Evolutionary conservation across 148 eudicot species (phyloP), one percentile per base, ranked within the genome.

Genomic region (Cornus controversa): DNA sequence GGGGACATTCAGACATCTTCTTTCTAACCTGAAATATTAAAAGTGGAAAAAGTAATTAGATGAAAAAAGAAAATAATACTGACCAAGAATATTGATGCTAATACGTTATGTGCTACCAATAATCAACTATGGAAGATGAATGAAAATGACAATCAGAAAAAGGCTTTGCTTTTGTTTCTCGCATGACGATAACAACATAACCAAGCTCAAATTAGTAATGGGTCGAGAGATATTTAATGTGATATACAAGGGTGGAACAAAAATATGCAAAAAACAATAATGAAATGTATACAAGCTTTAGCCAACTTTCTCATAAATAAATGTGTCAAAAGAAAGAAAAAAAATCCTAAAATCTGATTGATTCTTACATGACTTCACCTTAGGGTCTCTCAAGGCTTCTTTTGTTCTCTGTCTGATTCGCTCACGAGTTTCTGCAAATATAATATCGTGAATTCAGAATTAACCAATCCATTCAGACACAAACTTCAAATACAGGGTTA

Each of bases 281-380:
- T 14, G 66, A 26, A 25, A n/a, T 47, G 45, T 66, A 23, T 24
- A 26, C 53, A 15, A 24, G 13, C 34, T 22, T 6, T 72, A 22
- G 18, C 45, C 13, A 10, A 14, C 20, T 58, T 73, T 73, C 0
- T 13, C 8, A 22, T 6, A 25, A n/a, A 13, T 60, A 36, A 36
- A 11, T 70, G 27, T 22, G 71, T 25, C 10, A 53, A 23, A 5
- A 27, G 8, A n/a, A 23, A n/a, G 36, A 27, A n/a, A n/a, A 31
- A 62, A 74, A 45, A 45, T 11, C 7, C 15, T 50, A 37, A 78
- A 60, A 47, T 69, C 82, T 36, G 66, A 77, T 75, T 73, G 90
- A 80, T 84, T 84, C 94, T 93, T 91, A 95, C 96, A 85, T 85
- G 92, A 93, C 94, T 90, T 93, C 97, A 95, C 99, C 99, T 95